These are phyloP conservation scores for Trichoderma sp. DNA, from an alignment of 2,329 filamentous ascomycete species.

Conservation along the genomic window DNA sequence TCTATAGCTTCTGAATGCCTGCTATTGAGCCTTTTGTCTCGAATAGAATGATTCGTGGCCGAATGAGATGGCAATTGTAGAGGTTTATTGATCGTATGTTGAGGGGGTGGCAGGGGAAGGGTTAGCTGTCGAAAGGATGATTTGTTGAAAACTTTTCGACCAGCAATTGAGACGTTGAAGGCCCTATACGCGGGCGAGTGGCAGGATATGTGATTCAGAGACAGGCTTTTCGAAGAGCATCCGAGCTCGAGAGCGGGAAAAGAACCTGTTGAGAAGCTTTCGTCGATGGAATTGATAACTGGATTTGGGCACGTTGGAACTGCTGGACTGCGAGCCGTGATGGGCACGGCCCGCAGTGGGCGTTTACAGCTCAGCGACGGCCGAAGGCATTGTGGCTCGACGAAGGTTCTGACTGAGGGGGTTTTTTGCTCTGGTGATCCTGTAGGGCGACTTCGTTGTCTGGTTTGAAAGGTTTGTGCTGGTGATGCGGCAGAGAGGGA, in stretches of 20 bases:
- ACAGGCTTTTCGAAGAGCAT: conserved; percentile 45
- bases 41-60: neutral
- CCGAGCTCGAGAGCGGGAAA: conserved; percentile 48
- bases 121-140: conserved; percentile 5
- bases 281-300: conserved; percentile 56
- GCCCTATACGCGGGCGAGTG: conserved; percentile 39
- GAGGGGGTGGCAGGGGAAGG: neutral
- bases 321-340: conserved; percentile 78
- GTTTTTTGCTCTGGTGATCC: conserved; percentile 39
- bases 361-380: conserved; percentile 90
- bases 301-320: conserved; percentile 68
- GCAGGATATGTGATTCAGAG: conserved; percentile 42
- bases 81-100: neutral
- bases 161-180: conserved; percentile 28
- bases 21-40: neutral
- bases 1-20: conserved; percentile 8
- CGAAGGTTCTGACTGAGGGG: conserved; percentile 57
- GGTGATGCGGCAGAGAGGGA: conserved; percentile 33
- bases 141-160: conserved; percentile 18
- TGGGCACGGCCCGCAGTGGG: conserved; percentile 70
- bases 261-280: conserved; percentile 63
- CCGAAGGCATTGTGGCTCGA: conserved; percentile 73
- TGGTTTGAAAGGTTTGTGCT: conserved; percentile 44
- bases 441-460: conserved; percentile 66
- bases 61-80: conserved; percentile 1